Evolutionary conservation across 306 rosid genomes (phyloP), one percentile per base, ranked within the genome.

Genomic region (Prunus dulcis): DNA sequence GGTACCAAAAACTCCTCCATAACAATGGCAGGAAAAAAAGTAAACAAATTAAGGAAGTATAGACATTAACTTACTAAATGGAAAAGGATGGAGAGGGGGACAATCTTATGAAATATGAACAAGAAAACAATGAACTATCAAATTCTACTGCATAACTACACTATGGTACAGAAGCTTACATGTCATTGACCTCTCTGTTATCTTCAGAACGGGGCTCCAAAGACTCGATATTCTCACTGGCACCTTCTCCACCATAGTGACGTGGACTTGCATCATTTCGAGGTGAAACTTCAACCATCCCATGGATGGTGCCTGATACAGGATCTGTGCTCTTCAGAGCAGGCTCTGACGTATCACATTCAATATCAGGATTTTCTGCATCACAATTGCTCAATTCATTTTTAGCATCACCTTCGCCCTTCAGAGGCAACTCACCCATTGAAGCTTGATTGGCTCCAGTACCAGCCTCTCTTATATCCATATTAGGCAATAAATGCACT

Each of bases 131-230:
- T 34, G 47, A 62, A 61, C n/a, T 18, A 46, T 46, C n/a, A 60
- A 56, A 15, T 58, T 23, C 55, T 23, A 58, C 9, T 13, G 10
- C 5, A 45, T 9, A 60, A 73, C 56, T 23, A 57, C 9, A 58
- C 13, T 25, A 20, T 17, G 19, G 46, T 6, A 47, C 32, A 23
- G 30, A 78, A 69, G 62, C 98, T 94, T 89, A 94, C 98, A 75
- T 77, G 74, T 82, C 80, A 65, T 85, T 85, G 53, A 71, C 75
- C 77, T 82, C 82, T 75, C 78, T 76, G 50, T 57, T 58, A 67
- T 85, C 91, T 64, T 64, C 86, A 79, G 61, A 72, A 34, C 56
- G 78, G 73, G 79, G 79, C 79, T 84, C 84, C 76, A 69, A 72
- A 84, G 79, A 81, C 74, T 73, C 68, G 6, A 74, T 75, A 65